Percentiles rank a stretch among this genome's conserved stretches.
Conservation (phyloP, 2,329 filamentous ascomycete species). For the Apiospora koreana region DNA sequence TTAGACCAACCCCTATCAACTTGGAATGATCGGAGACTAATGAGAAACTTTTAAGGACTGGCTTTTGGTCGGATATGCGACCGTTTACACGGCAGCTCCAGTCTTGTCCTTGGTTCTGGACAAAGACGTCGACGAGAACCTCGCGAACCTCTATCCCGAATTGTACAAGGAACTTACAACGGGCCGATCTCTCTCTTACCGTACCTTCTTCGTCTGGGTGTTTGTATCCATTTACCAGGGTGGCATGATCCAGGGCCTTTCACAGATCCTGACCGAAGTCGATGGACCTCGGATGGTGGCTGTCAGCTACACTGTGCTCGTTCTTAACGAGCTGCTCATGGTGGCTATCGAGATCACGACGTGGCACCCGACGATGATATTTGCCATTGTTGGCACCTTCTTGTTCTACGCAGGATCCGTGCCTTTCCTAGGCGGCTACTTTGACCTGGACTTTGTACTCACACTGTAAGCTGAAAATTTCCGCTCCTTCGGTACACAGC, state of each 20-base stretch:
- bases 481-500: background rate
- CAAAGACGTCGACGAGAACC: constrained; percentile 88
- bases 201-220: constrained; percentile 97
- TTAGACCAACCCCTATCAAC: background rate
- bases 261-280: constrained; percentile 81
- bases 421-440: constrained; percentile 87
- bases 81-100: constrained; percentile 89
- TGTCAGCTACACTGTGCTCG: constrained; percentile 87
- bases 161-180: constrained; percentile 96
- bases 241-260: constrained; percentile 90
- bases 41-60: constrained; percentile 63
- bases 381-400: constrained; percentile 80
- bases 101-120: constrained; percentile 94
- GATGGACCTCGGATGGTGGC: constrained; percentile 78
- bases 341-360: constrained; percentile 95
- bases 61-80: constrained; percentile 95
- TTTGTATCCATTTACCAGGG: constrained; percentile 94
- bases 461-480: constrained; percentile 55
- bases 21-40: background rate
- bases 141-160: constrained; percentile 94
- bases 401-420: constrained; percentile 78
- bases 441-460: constrained; percentile 78
- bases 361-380: constrained; percentile 93
- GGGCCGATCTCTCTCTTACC: constrained; percentile 83
- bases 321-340: constrained; percentile 96